Conservation (phyloP, 345 rosid genomes). For the Toxicodendron radicans region DNA sequence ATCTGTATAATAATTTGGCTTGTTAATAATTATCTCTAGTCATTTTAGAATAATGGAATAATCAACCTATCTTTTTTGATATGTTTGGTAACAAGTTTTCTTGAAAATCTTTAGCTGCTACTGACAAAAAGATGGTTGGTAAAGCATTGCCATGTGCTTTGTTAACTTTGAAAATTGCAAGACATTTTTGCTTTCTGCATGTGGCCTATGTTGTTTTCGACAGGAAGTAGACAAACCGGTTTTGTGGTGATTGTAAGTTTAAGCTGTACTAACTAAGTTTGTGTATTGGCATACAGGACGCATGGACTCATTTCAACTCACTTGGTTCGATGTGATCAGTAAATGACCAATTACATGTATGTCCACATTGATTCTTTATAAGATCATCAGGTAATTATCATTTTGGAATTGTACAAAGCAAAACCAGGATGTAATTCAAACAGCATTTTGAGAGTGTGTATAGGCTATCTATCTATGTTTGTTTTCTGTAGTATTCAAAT, state of each 20-base stretch:
- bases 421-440: background rate
- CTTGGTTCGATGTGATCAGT: conserved; percentile 44
- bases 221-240: too few relatives aligned
- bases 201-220: too few relatives aligned
- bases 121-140: background rate
- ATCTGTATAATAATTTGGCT: conserved; percentile 1
- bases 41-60: background rate
- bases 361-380: background rate
- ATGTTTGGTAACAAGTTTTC: background rate
- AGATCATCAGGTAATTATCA: background rate
- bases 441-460: background rate
- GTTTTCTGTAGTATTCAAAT: background rate
- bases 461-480: background rate
- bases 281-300: conserved; percentile 49
- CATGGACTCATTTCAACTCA: conserved; percentile 83
- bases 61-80: background rate
- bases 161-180: too few relatives aligned
- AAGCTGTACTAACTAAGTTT: background rate
- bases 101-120: background rate
- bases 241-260: background rate
- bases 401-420: background rate
- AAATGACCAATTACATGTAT: background rate
- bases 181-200: too few relatives aligned
- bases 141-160: conserved; percentile 12
- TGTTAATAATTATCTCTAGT: background rate